phyloP scores from a whole-genome alignment of 164 flowering plant species.

The Magnolia kwangsiensis region DNA sequence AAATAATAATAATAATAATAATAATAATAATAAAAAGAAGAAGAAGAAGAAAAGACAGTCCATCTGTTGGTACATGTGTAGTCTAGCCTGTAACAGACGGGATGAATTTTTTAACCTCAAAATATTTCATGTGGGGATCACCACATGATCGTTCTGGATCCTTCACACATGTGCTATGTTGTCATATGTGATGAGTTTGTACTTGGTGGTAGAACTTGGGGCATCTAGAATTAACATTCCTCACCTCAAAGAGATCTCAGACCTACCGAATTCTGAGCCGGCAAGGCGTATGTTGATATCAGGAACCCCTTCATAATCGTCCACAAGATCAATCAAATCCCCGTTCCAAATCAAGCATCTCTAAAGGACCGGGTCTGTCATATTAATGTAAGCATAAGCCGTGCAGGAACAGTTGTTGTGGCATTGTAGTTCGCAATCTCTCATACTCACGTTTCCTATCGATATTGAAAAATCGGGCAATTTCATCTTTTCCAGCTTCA shows the following conservation, averaged over 20 bases:
- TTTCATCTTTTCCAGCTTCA: not conserved
- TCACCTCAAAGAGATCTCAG: too few species aligned
- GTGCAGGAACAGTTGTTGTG: constrained; percentile 12
- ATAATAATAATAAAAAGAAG: too few species aligned
- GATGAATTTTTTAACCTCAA: too few species aligned
- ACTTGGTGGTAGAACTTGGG: too few species aligned
- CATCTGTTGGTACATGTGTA: too few species aligned
- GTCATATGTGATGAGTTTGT: too few species aligned
- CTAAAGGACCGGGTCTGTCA: not conserved
- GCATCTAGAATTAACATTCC: not conserved
- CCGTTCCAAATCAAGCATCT: not conserved
- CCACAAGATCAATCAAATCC: constrained; percentile 1
- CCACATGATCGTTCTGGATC: too few species aligned
- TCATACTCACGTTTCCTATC: not conserved
- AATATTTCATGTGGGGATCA: too few species aligned
- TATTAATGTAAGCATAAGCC: constrained; percentile 6
- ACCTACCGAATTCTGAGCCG: not conserved
- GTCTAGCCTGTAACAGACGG: too few species aligned
- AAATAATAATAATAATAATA: too few species aligned
- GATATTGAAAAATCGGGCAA: constrained; percentile 7
- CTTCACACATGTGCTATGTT: too few species aligned
- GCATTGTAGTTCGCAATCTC: constrained; percentile 2
- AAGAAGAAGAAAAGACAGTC: too few species aligned
- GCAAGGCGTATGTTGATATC: not conserved
- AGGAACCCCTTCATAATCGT: not conserved